A percentile compares a stretch with the other conserved stretches of the same genome.
These are phyloP conservation scores for Pseudonectria buxi DNA, from an alignment of 2,329 filamentous ascomycete genomes.

Conservation along the genomic window DNA sequence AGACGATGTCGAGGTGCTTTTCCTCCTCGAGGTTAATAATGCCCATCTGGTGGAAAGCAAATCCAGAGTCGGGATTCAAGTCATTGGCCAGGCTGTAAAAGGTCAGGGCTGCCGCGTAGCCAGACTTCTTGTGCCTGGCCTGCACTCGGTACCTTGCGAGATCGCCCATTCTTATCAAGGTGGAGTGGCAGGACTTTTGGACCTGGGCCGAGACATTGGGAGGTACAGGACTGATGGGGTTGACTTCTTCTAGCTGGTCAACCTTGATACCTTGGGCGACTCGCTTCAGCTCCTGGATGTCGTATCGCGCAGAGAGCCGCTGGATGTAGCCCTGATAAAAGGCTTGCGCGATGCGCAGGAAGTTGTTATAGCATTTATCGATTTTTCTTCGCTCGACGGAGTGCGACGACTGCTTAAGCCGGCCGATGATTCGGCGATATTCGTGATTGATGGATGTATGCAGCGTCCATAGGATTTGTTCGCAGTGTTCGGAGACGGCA, in stretches of 20 bases:
- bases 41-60: slow-evolving; percentile 83
- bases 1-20: slow-evolving; percentile 78
- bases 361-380: slow-evolving; percentile 73
- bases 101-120: slow-evolving; percentile 71
- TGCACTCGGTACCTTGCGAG: slow-evolving; percentile 80
- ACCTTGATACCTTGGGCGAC: slow-evolving; percentile 28
- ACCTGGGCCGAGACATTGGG: slow-evolving; percentile 51
- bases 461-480: slow-evolving; percentile 68
- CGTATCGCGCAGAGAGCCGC: slow-evolving; percentile 58
- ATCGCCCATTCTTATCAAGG: slow-evolving; percentile 82
- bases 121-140: slow-evolving; percentile 63
- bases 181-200: slow-evolving; percentile 70
- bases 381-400: slow-evolving; percentile 66
- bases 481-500: slow-evolving; percentile 56
- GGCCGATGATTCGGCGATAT: slow-evolving; percentile 64
- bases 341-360: slow-evolving; percentile 78
- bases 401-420: slow-evolving; percentile 44
- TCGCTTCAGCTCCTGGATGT: slow-evolving; percentile 28
- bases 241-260: slow-evolving; percentile 35
- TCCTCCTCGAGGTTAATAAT: slow-evolving; percentile 73
- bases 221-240: slow-evolving; percentile 38
- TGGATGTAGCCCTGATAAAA: slow-evolving; percentile 87
- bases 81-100: slow-evolving; percentile 80
- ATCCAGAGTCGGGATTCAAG: slow-evolving; percentile 70
- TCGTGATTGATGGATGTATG: slow-evolving; percentile 72